Base-by-base conservation (phyloP, 345 rosid genomes). In the Aquilaria yunnanensis region DNA sequence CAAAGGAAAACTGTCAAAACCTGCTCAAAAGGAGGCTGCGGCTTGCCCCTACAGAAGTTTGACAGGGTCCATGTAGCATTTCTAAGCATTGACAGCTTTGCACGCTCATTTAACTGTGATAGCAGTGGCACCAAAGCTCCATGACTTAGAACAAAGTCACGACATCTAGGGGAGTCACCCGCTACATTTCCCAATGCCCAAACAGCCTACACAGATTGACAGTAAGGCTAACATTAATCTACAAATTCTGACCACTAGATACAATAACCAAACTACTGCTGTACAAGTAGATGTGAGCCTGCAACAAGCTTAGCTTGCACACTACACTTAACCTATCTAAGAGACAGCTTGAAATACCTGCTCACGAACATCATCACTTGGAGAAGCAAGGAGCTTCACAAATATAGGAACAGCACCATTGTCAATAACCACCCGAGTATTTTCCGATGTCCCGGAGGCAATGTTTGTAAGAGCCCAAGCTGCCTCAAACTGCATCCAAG, bases 21-120 rank as follows among this genome's bases (percentile, higher is more conserved):
- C 92, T 83, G 90, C 34, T 92, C 96, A 76, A 89, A 92, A 33
- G 77, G 68, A 64, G 98, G 98, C 63, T 87, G 98, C 61, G 98
- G 96, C 74, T 89, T 92, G 79, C 96, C 98, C 57, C 98, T 77
- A 31, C 96, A 92, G 61, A 92, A 89, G 81, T 92, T 92, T 11
- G 98, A 92, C 23, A 92, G 78, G 11, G 98, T 92, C 98, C 98
- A 92, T 4, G 98, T 92, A 56, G 98, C 95, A 85, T 92, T 92
- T 71, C 98, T 82, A 60, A 92, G 85, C 98, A 92, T 89, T 1
- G 96, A 89, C 47, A 87, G 83, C 79, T 89, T 92, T n/a, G 91
- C 90, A 76, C 81, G 82, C 78, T 87, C 96, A 69, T 78, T 87
- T 59, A 92, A 74, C 72, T 83, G 96, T 54, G 78, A 70, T 56